Conservation (phyloP, 2,329 filamentous ascomycete genomes). For the Macrophomina pseudophaseolina region DNA sequence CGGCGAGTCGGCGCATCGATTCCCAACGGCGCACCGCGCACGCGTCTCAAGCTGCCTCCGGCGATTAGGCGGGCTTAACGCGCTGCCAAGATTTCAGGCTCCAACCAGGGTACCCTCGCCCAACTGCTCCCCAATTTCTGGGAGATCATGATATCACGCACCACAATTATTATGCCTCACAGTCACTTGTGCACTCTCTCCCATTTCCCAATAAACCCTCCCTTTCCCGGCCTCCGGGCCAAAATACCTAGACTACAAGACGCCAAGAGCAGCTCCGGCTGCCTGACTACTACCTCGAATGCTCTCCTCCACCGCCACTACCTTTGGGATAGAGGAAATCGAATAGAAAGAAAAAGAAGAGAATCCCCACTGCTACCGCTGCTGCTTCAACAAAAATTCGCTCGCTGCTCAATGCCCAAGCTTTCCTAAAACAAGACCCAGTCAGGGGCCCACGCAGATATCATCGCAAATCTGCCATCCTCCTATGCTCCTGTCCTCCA, state of each 20-base stretch:
- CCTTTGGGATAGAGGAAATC: constrained; percentile 1
- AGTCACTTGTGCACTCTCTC: not conserved
- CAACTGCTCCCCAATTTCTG: not conserved
- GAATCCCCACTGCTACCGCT: not conserved
- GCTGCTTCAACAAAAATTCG: constrained; percentile 10
- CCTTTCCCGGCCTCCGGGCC: constrained; percentile 12
- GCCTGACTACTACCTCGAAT: constrained; percentile 10
- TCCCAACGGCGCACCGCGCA: constrained; percentile 12
- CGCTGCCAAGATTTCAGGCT: constrained; percentile 13
- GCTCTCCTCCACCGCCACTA: not conserved
- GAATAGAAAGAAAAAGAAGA: constrained; percentile 5
- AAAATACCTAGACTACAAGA: constrained; percentile 23
- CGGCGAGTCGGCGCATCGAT: not conserved
- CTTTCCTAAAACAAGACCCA: constrained; percentile 22
- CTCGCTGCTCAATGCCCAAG: constrained; percentile 19
- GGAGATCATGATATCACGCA: constrained; percentile 22
- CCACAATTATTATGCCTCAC: constrained; percentile 6
- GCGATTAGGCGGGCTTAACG: constrained; percentile 12
- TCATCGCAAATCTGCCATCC: constrained; percentile 16
- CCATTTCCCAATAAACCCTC: constrained; percentile 13
- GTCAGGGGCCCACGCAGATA: constrained; percentile 4
- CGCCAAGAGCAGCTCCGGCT: constrained; percentile 1
- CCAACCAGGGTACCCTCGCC: constrained; percentile 6
- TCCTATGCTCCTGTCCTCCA: constrained; percentile 8
- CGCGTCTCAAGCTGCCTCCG: constrained; percentile 5